These are phyloP conservation scores for Sarocladium oryzae DNA, from an alignment of 2,329 filamentous ascomycete genomes.

Conservation along the genomic window DNA sequence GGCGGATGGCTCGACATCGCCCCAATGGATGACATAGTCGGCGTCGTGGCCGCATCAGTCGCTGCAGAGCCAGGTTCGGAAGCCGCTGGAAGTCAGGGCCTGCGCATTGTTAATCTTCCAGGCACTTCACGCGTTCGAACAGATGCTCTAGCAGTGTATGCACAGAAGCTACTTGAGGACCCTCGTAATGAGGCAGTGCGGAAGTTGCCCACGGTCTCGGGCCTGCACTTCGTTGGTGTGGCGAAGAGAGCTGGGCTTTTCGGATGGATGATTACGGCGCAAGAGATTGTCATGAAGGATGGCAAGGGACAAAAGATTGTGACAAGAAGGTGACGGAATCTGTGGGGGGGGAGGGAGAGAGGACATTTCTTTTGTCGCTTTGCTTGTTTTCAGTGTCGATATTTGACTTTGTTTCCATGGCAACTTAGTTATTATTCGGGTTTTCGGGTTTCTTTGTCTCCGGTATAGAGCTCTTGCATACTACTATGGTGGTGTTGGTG, in stretches of 20 bases:
- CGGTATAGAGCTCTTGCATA: neutral
- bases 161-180: neutral
- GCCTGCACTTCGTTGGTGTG: neutral
- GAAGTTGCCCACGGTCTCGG: neutral
- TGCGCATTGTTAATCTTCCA: neutral
- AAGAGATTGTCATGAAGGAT: neutral
- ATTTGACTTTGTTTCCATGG: neutral
- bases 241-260: neutral
- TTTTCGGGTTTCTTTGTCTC: neutral
- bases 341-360: neutral
- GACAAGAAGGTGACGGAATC: neutral
- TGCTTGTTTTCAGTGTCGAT: neutral
- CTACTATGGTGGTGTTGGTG: neutral
- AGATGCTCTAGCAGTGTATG: neutral
- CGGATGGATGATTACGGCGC: neutral
- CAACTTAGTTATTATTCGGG: neutral
- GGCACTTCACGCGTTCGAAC: neutral
- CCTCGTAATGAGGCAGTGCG: neutral
- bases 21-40: neutral
- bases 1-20: neutral
- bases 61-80: neutral
- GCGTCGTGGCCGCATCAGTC: neutral
- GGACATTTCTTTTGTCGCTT: neutral
- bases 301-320: neutral
- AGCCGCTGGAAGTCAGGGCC: neutral